These are phyloP conservation scores for Cordyceps farinosa DNA, from an alignment of 2,329 filamentous ascomycete genomes.

Conservation along the genomic window DNA sequence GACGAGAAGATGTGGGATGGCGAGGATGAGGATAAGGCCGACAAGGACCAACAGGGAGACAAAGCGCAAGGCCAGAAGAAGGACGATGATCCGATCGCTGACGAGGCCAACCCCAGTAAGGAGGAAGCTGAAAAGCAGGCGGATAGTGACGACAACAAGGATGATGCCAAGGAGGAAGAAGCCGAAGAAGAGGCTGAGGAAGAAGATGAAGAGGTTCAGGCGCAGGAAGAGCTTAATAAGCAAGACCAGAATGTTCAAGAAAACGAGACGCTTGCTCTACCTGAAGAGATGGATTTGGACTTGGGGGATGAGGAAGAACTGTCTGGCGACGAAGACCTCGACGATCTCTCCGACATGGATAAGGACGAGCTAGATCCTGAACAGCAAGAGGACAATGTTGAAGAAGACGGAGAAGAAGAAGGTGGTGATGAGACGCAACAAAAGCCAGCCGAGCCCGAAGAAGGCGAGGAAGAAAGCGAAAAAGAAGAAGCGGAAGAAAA, in stretches of 20 bases:
- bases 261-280: conserved; percentile 76
- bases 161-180: conserved; percentile 45
- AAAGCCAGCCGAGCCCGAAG: conserved; percentile 23
- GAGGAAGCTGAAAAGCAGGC: conserved; percentile 36
- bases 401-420: conserved; percentile 37
- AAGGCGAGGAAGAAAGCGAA: conserved; percentile 38
- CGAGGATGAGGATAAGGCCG: conserved; percentile 66
- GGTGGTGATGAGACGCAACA: conserved; percentile 36
- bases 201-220: conserved; percentile 52
- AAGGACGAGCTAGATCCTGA: conserved; percentile 34
- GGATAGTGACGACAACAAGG: conserved; percentile 49
- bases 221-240: conserved; percentile 54
- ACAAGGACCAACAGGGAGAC: conserved; percentile 77
- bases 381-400: conserved; percentile 34
- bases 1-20: conserved; percentile 99
- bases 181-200: conserved; percentile 63
- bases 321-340: conserved; percentile 54
- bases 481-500: conserved; percentile 40
- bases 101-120: conserved; percentile 56
- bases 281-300: conserved; percentile 84
- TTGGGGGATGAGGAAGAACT: conserved; percentile 65
- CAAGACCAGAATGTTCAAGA: conserved; percentile 76
- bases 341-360: conserved; percentile 53
- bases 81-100: conserved; percentile 57
- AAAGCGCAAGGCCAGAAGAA: conserved; percentile 67